These are phyloP conservation scores for Lolium perenne DNA, from an alignment of 176 grass and related monocot genomes.

Conservation along the genomic window DNA sequence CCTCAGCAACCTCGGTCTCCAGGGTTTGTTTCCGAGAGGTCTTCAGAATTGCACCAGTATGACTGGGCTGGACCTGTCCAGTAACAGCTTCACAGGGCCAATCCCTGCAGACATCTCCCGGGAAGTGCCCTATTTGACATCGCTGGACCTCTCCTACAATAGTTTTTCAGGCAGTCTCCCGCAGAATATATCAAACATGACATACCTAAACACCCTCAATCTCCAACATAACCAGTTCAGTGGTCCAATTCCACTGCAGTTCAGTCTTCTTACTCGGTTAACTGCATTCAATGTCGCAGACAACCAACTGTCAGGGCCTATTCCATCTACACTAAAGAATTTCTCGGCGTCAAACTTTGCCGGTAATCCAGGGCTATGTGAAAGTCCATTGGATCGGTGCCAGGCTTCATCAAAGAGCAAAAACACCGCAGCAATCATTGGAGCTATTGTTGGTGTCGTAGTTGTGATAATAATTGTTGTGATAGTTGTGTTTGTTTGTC, in stretches of 20 bases:
- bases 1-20: conserved; percentile 76
- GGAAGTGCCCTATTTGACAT: conserved; percentile 52
- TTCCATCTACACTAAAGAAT: background rate
- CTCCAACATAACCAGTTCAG: conserved; percentile 74
- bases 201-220: conserved; percentile 69
- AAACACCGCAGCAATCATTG: conserved; percentile 54
- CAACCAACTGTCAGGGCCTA: conserved; percentile 49
- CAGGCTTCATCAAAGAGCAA: conserved; percentile 53
- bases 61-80: conserved; percentile 78
- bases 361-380: conserved; percentile 55
- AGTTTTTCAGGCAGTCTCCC: conserved; percentile 63
- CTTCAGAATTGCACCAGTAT: conserved; percentile 73
- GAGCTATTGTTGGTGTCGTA: conserved; percentile 68
- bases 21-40: conserved; percentile 65
- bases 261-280: conserved; percentile 48
- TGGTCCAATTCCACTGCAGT: conserved; percentile 57
- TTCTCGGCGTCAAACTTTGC: background rate
- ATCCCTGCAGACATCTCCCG: conserved; percentile 69
- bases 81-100: conserved; percentile 57
- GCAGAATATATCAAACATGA: conserved; percentile 42
- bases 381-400: conserved; percentile 43
- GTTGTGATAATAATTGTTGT: conserved; percentile 56
- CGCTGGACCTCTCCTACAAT: conserved; percentile 80
- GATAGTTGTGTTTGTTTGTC: conserved; percentile 57
- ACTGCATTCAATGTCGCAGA: conserved; percentile 48